phyloP scores from a whole-genome alignment of 2,329 filamentous ascomycete genomes.

The Paracorniculantispora psalliotae region DNA sequence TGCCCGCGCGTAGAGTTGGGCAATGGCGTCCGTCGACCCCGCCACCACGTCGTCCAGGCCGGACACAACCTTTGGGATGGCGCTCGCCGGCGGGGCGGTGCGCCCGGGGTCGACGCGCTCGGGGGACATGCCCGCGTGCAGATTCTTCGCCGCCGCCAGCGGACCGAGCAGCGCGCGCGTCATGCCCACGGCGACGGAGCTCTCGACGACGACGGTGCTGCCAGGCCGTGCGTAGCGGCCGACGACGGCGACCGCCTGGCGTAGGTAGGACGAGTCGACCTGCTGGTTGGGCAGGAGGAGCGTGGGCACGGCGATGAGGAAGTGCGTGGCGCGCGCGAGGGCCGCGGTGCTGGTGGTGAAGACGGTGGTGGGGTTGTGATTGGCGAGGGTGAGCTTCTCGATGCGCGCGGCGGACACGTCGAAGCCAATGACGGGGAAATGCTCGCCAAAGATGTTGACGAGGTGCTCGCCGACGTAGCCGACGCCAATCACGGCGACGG shows the following conservation, averaged over 20 bases:
- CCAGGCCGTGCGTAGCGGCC: slow-evolving; percentile 36
- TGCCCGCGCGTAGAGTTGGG: slow-evolving; percentile 39
- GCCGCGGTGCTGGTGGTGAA: slow-evolving; percentile 35
- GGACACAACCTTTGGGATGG: slow-evolving; percentile 50
- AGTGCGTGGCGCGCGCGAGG: slow-evolving; percentile 42
- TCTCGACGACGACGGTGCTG: slow-evolving; percentile 47
- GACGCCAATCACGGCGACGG: slow-evolving; percentile 46
- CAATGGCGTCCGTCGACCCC: slow-evolving; percentile 40
- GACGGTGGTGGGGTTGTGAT: slow-evolving; percentile 24
- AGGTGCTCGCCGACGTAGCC: slow-evolving; percentile 50
- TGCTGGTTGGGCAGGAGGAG: slow-evolving; percentile 41
- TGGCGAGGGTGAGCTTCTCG: slow-evolving; percentile 26
- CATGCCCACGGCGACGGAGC: slow-evolving; percentile 51
- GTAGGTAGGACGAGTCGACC: slow-evolving; percentile 43
- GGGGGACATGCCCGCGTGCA: slow-evolving; percentile 47
- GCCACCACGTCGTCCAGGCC: slow-evolving; percentile 44
- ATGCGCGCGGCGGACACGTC: slow-evolving; percentile 40
- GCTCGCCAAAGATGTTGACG: slow-evolving; percentile 36
- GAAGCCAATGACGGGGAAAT: slow-evolving; percentile 42
- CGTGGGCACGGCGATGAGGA: slow-evolving; percentile 51
- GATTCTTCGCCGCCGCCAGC: slow-evolving; percentile 35
- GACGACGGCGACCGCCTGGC: slow-evolving; percentile 39
- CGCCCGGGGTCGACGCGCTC: slow-evolving; percentile 51
- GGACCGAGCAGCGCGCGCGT: slow-evolving; percentile 45
- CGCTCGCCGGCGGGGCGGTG: slow-evolving; percentile 30